Conservation (phyloP, 2,329 filamentous ascomycete species). For the Beauveria varroae region DNA sequence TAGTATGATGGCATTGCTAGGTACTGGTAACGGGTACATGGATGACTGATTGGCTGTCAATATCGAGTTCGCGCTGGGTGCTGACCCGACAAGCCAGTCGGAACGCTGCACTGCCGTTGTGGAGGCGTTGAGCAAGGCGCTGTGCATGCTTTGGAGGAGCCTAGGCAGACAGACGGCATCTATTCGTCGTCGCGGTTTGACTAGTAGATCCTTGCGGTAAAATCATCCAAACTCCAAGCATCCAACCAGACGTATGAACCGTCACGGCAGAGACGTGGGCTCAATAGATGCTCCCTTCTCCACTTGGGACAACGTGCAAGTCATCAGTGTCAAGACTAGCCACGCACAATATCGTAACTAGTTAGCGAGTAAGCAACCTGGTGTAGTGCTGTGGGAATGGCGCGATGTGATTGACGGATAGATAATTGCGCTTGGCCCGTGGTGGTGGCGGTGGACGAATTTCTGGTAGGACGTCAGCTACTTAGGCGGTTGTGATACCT, state of each 20-base stretch:
- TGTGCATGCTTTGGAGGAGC: neutral
- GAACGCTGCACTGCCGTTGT: neutral
- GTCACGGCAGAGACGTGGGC: neutral
- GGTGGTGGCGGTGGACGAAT: neutral
- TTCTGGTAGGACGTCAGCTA: neutral
- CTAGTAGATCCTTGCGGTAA: neutral
- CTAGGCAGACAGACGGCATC: neutral
- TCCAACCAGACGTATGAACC: neutral
- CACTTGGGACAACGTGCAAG: neutral
- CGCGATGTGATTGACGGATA: neutral
- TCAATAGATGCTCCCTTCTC: neutral
- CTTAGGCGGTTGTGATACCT: neutral
- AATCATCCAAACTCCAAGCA: neutral
- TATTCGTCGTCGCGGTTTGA: neutral
- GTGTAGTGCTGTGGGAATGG: neutral
- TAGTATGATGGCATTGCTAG: no score
- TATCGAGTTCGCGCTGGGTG: neutral
- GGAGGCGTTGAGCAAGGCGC: neutral
- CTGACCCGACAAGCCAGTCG: neutral
- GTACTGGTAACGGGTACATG: no score
- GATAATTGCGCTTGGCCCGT: neutral
- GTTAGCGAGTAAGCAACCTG: neutral
- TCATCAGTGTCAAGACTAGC: neutral
- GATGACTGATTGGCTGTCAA: neutral
- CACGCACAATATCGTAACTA: neutral